Base-by-base conservation (phyloP, 2,329 filamentous ascomycete genomes). In the Aspergillus udagawae region DNA sequence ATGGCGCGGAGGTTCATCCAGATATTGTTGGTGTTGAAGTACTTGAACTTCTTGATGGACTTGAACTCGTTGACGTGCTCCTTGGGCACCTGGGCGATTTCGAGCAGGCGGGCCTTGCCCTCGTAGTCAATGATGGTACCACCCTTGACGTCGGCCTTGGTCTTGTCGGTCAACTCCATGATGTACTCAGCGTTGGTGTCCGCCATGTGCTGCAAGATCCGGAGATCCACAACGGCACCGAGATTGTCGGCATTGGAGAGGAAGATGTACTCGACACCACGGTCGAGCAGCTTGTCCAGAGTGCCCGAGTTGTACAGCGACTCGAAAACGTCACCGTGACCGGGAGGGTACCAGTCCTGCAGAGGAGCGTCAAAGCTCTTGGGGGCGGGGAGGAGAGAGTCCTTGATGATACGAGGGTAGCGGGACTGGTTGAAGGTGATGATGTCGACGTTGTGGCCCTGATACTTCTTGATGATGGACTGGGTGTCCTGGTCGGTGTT, bases 21-120 rank as follows among this genome's bases (percentile, higher is more conserved):
- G 80, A 99, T 97, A 86, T 99, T 99, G 90, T 99, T 99, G 79
- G 94, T 99, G 87, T 99, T 99, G 89, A 99, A 99, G 87, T 99
- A 99, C 86, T 96, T 97, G 89, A 99, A 99, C 86, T 99, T 99
- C 89, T 99, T 99, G 85, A 99, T 99, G 51, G 92, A 97, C 88
- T 99, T 99, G 91, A 99, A 99, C 82, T 99, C 94, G 81, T 99
- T 97, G 77, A 94, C 91, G 80, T 99, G 94, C 83, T 99, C 91
- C 87, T 97, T 99, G 79, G 94, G 94, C 38, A 99, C 94, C 83
- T 99, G 94, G 14, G 94, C 94, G 70, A 99, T 97, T 83, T 99
- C 94, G 53, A 99, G 89, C 66, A 99, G 89, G 73, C 94, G 92
- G 67, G 95, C 93, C 57, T 90, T 92, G 72, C 93, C 93, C 76